Base-by-base conservation (phyloP, 768 basidiomycete genomes). In the Cystofilobasidium capitatum region DNA sequence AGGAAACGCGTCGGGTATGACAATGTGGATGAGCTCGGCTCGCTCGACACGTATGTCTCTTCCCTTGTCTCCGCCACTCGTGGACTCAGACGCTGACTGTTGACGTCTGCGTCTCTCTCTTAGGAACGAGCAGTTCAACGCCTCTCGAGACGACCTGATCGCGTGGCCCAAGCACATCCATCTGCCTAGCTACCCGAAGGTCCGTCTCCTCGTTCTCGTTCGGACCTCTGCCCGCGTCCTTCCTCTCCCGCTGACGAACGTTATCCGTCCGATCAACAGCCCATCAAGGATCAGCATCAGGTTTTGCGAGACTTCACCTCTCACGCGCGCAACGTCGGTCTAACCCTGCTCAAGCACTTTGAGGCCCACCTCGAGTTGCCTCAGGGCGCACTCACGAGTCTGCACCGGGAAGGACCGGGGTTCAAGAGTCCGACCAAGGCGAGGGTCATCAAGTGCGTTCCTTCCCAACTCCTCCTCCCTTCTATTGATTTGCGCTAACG, bases 121-220 rank as follows among this genome's bases (percentile, higher is more conserved):
- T n/a, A n/a, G n/a, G 0, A 62, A 62, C 35, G 66, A 68, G 31
- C 66, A 68, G 51, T 68, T 62, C 51, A 62, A 68, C 29, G 12
- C 62, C 0, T 33, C 29, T 0, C 37, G 47, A 20, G 66, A 68
- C 51, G 66, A 68, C 31, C 17, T 68, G 10, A 13, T 68, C 29
- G 47, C 66, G 3, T 62, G n/a, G 33, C 66, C 60, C 1, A 35
- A 13, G n/a, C n/a, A n/a, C 37, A n/a, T 26, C 9, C 66, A n/a
- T 35, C 22, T 4, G 54, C 54, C 51, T 13, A 37, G 33, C 20
- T 59, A 59, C 26, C n/a, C 26, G 49, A 14, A 14, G 17, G 10
- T 51, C 17, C 9, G 9, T 51, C 26, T 20, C 49, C 9, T 24
- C 36, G 6, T 36, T 40, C 58, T 59, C 8, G 58, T 36, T 59